These are phyloP conservation scores for Carex kokanica DNA, from an alignment of 176 grass and related monocot species.

Conservation along the genomic window DNA sequence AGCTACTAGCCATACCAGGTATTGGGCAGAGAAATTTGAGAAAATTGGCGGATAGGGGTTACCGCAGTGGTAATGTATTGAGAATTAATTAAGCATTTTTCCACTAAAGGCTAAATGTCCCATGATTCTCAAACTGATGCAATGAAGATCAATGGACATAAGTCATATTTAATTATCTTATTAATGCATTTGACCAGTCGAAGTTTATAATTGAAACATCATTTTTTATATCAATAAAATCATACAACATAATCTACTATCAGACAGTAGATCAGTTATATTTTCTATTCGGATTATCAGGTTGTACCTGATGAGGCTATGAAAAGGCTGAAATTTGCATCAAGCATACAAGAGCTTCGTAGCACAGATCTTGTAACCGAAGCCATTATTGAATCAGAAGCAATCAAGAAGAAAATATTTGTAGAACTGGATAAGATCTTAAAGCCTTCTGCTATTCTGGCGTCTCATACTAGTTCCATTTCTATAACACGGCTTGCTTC, in stretches of 20 bases:
- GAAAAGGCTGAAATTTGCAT: slow-evolving; percentile 59
- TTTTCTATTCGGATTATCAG: slow-evolving; percentile 26
- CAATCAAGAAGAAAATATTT: slow-evolving; percentile 84
- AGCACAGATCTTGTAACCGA: slow-evolving; percentile 70
- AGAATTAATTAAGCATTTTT: too few relatives aligned
- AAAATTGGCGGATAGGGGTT: too few relatives aligned
- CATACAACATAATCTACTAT: not conserved
- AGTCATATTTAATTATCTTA: too few relatives aligned
- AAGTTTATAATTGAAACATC: too few relatives aligned
- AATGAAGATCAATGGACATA: too few relatives aligned
- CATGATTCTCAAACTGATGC: too few relatives aligned
- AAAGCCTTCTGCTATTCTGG: slow-evolving; percentile 78
- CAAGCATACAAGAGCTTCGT: slow-evolving; percentile 51
- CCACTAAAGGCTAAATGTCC: too few relatives aligned
- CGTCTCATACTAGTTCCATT: slow-evolving; percentile 90
- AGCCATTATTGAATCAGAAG: slow-evolving; percentile 78
- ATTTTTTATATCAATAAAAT: too few relatives aligned
- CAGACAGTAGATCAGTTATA: not conserved
- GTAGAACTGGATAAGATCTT: slow-evolving; percentile 58
- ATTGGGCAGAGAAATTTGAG: too few relatives aligned
- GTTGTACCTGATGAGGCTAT: slow-evolving; percentile 45
- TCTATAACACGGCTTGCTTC: slow-evolving; percentile 81
- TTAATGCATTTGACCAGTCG: too few relatives aligned
- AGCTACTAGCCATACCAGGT: too few relatives aligned
- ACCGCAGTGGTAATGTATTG: too few relatives aligned